Base-by-base conservation (phyloP, 257 asterid species). In the Linderniella brevidens region DNA sequence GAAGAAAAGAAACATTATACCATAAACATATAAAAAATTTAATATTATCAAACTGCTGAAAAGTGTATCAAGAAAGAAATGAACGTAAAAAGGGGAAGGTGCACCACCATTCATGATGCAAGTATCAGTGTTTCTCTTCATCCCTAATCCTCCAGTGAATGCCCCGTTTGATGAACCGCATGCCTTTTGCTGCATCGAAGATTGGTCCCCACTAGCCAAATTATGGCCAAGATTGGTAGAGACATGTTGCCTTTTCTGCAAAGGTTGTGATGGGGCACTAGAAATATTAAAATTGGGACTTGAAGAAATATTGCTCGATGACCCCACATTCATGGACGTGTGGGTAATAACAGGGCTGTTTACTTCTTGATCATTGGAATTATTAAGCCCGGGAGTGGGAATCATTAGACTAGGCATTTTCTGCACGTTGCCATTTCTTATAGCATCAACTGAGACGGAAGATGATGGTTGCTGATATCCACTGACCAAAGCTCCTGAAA, bases 331-430 rank as follows among this genome's bases (percentile, higher is more conserved):
- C 71, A 65, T 61, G 64, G 69, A 70, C 48, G 92, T 43, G 60
- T 76, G 93, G 55, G 55, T 74, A 61, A 57, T 75, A 61, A 48
- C 55, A 63, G 50, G 62, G 56, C 63, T 73, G 61, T 78, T 71
- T 44, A 59, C 51, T 39, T 69, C 81, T 54, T 69, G 71, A 59
- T 52, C 68, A 53, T 41, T 67, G 45, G 78, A 51, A 64, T 56
- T 77, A 67, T 54, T 77, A 56, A 79, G 77, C 64, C 94, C 99
- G 58, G 99, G 99, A 46, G 99, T 82, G 16, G 99, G 99, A n/a
- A 90, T 90, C 99, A 90, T 90, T 77, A 85, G 96, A 64, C 86
- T 73, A 16, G 82, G 64, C 73, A 73, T 75, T 74, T 87, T 85
- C 64, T 77, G 92, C 37, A 60, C 70, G 19, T 77, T 86, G 74